A percentile compares a stretch with the other conserved stretches of the same genome.
phyloP scores from a whole-genome alignment of 805 yeast species.

The Myxozyma neglecta region DNA sequence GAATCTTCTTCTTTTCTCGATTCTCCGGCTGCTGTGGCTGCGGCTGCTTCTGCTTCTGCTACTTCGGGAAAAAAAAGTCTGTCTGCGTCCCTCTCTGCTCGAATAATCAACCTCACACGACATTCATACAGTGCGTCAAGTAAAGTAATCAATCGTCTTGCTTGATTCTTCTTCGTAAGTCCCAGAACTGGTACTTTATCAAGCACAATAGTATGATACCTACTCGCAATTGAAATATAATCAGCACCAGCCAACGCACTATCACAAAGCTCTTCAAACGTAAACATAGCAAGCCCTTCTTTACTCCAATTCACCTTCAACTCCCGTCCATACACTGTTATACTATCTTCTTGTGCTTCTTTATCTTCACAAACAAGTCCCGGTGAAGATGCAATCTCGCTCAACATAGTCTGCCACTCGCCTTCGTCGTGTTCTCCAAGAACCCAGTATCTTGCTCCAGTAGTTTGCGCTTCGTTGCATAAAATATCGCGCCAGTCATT shows the following conservation, averaged over 20 bases:
- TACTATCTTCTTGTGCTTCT: conserved; percentile 30
- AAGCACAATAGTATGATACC: conserved; percentile 56
- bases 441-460: conserved; percentile 11
- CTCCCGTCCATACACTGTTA: conserved; percentile 59
- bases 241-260: conserved; percentile 65
- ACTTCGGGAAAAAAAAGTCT: conserved; percentile 63
- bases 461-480: conserved; percentile 31
- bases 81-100: conserved; percentile 52
- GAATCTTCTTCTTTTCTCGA: conserved; percentile 38
- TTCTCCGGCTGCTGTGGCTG: conserved; percentile 11
- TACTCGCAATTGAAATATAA: conserved; percentile 65
- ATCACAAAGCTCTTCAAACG: conserved; percentile 56
- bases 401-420: conserved; percentile 23
- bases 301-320: conserved; percentile 49
- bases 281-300: conserved; percentile 49
- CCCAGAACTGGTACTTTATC: conserved; percentile 63
- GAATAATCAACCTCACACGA: conserved; percentile 57
- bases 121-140: conserved; percentile 71
- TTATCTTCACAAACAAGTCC: background rate
- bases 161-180: conserved; percentile 61
- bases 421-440: conserved; percentile 1
- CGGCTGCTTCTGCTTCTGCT: conserved; percentile 15
- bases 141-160: conserved; percentile 61
- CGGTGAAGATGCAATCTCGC: background rate
- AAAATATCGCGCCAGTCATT: conserved; percentile 55